Base-by-base conservation (phyloP, 2,329 filamentous ascomycete genomes). In the Aspergillus sp. region DNA sequence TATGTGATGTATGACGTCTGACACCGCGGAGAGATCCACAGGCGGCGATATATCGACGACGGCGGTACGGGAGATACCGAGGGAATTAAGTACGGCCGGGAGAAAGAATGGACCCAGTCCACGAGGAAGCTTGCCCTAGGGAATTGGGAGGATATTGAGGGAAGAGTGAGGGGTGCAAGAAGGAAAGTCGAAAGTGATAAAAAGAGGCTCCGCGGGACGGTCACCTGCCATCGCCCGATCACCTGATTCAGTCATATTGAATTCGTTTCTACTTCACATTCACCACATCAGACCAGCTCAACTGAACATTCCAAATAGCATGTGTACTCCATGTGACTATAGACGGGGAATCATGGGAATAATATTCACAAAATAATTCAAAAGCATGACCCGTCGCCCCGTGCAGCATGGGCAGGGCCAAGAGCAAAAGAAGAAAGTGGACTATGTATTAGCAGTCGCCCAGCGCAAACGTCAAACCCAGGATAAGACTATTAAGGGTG, bases 311-410 rank as follows among this genome's bases (percentile, higher is more conserved):
- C 40, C 9, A 21, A 52, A 48, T 11, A 41, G 25, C 21, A 46
- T 38, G 42, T 48, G 49, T 44, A 54, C 32, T 38, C 34, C 46
- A 40, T 51, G 47, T 40, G 23, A 53, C 54, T 53, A 50, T 52
- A 45, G 48, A 55, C 52, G 56, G 66, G 66, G 65, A 69, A 69
- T 69, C 67, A 67, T 61, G 58, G 58, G 59, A 55, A 64, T 50
- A 53, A 62, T 67, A 63, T 65, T 56, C 64, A 67, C 52, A 63
- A 58, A 58, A 54, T 43, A 55, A 55, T 49, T 48, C 53, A 54
- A 52, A 52, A 45, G 49, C 34, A 58, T 52, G 46, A 43, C 44
- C 34, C 44, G 42, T 25, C 23, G 40, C 41, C 47, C 42, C 36
- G 38, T 14, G 34, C 47, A 36, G 44, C 48, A 40, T 40, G 16